A percentile compares a stretch with the other conserved stretches of the same genome.
These are phyloP conservation scores for Suillus brevipes DNA, from an alignment of 768 basidiomycete species.

Conservation along the genomic window DNA sequence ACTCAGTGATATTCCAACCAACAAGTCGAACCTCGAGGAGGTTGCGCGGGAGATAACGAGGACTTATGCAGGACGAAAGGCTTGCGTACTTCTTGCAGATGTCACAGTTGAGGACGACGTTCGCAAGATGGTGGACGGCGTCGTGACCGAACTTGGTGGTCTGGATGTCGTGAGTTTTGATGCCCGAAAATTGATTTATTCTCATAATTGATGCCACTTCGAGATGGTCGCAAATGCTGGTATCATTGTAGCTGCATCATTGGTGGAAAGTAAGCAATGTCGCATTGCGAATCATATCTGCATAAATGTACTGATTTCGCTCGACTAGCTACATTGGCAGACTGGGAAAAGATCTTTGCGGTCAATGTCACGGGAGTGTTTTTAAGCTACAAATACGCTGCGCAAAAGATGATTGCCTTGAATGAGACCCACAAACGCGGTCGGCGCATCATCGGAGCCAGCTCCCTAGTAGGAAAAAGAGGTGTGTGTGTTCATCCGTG, in stretches of 20 bases:
- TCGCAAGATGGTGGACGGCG: constrained; percentile 36
- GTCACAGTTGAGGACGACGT: constrained; percentile 45
- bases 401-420: constrained; percentile 36
- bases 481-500: neutral
- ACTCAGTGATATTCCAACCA: constrained; percentile 30
- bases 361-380: constrained; percentile 38
- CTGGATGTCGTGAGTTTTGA: constrained; percentile 46
- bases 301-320: neutral
- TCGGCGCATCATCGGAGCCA: constrained; percentile 37
- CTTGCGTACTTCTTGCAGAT: constrained; percentile 35
- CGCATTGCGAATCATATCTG: too few species aligned
- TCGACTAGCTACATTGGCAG: constrained; percentile 25
- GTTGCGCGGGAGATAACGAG: constrained; percentile 31
- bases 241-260: neutral
- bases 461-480: constrained; percentile 30
- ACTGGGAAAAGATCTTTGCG: constrained; percentile 31
- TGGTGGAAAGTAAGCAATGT: constrained; percentile 16
- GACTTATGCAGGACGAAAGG: constrained; percentile 23
- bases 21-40: constrained; percentile 21
- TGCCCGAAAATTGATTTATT: neutral
- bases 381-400: constrained; percentile 38
- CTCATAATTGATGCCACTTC: neutral
- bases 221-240: constrained; percentile 33
- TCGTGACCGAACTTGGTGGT: constrained; percentile 37
- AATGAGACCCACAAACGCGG: constrained; percentile 34